Percentiles rank a stretch among this genome's conserved stretches.
Conservation (phyloP, 495 filamentous ascomycete species). For the Jackrogersella multiformis region DNA sequence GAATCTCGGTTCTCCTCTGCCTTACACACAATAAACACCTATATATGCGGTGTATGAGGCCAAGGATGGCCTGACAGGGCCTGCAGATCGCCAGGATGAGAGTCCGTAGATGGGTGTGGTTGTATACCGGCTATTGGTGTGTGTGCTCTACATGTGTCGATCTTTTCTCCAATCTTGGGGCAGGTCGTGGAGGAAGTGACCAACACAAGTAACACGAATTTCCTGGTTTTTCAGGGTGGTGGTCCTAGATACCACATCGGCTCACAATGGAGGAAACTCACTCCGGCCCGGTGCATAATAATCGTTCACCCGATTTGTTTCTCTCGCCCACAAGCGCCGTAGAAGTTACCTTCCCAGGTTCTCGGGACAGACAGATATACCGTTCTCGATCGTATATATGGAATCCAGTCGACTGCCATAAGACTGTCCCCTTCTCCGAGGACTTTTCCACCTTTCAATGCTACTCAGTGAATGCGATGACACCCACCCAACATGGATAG, state of each 20-base stretch:
- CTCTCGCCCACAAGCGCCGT: conserved; percentile 13
- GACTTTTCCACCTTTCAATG: not conserved
- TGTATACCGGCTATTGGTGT: conserved; percentile 10
- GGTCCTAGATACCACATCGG: conserved; percentile 12
- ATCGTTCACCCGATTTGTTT: conserved; percentile 22
- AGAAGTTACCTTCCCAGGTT: conserved; percentile 1
- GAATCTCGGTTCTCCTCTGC: too few species aligned
- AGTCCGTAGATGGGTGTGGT: not conserved
- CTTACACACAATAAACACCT: not conserved
- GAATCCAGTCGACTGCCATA: not conserved
- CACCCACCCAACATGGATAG: conserved; percentile 31
- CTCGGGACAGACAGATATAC: conserved; percentile 1
- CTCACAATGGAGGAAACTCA: conserved; percentile 7
- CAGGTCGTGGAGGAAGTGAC: conserved; percentile 10
- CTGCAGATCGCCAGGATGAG: conserved; percentile 7
- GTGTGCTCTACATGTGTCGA: conserved; percentile 17
- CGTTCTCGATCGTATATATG: conserved; percentile 10
- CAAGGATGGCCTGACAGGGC: not conserved
- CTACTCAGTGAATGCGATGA: conserved; percentile 17
- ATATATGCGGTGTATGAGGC: not conserved
- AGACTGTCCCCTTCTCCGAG: not conserved
- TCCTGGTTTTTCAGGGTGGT: not conserved
- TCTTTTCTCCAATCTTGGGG: conserved; percentile 12
- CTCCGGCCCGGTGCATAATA: conserved; percentile 31
- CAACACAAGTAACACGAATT: conserved; percentile 7